These are phyloP conservation scores for Puccinia triticina DNA, from an alignment of 1,284 basidiomycete species.

Conservation along the genomic window DNA sequence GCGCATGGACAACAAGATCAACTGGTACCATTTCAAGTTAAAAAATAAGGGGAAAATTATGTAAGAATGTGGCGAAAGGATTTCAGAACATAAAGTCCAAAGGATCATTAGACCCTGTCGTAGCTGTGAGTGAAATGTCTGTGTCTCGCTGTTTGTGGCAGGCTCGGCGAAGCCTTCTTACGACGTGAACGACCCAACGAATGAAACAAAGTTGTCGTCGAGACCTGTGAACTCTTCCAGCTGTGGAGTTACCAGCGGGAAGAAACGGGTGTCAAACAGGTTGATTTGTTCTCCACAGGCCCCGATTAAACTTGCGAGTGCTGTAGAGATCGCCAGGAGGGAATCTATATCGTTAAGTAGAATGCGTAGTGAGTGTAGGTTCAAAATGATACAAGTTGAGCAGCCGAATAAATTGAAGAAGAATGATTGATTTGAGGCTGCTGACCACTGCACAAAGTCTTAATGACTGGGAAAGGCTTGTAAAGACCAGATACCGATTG, in stretches of 20 bases:
- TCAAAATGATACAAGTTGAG: not conserved
- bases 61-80: too few relatives aligned
- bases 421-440: not conserved
- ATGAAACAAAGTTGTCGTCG: slow-evolving; percentile 12
- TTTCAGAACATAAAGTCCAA: too few relatives aligned
- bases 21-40: too few relatives aligned
- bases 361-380: not conserved
- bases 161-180: too few relatives aligned
- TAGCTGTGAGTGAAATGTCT: too few relatives aligned
- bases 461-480: slow-evolving; percentile 21
- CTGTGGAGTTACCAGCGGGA: slow-evolving; percentile 34
- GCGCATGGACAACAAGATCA: too few relatives aligned
- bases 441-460: not conserved
- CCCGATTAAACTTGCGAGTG: slow-evolving; percentile 31
- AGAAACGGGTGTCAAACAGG: slow-evolving; percentile 45
- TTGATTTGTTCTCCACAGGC: slow-evolving; percentile 47
- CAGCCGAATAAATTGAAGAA: not conserved
- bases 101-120: too few relatives aligned
- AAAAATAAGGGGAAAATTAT: too few relatives aligned
- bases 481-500: slow-evolving; percentile 15
- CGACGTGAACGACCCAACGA: not conserved
- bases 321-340: not conserved
- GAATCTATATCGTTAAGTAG: not conserved
- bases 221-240: slow-evolving; percentile 16
- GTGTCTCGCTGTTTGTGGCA: too few relatives aligned